Evolutionary conservation across 768 basidiomycete genomes (phyloP).

Genomic region (Rhizopogon vesiculosus): DNA sequence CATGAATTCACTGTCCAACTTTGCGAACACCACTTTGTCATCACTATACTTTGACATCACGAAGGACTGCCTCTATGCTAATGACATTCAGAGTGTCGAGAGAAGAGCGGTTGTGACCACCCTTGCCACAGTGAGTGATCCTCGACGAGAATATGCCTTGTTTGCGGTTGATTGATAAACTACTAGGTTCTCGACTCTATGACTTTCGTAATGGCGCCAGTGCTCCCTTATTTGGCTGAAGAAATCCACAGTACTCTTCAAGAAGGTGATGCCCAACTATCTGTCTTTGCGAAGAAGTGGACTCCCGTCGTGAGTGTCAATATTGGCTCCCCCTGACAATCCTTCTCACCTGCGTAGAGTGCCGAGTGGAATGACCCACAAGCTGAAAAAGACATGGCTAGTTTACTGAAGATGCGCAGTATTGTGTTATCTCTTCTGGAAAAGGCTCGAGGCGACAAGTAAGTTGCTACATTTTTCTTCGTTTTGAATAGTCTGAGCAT

Average conservation of each 20-base stretch:
- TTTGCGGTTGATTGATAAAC: neutral
- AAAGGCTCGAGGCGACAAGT: conserved; percentile 74
- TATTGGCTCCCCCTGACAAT: neutral
- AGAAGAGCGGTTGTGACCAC: conserved; percentile 69
- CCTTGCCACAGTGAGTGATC: conserved; percentile 53
- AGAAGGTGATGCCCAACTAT: conserved; percentile 27
- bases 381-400: conserved; percentile 59
- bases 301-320: conserved; percentile 48
- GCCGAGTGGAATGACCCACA: conserved; percentile 56
- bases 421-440: conserved; percentile 68
- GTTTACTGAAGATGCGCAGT: conserved; percentile 55
- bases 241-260: conserved; percentile 58
- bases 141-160: neutral
- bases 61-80: conserved; percentile 31
- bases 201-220: conserved; percentile 72
- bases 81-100: conserved; percentile 41
- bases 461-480: conserved; percentile 11
- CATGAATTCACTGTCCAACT: no score
- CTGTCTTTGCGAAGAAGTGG: conserved; percentile 77
- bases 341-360: conserved; percentile 30
- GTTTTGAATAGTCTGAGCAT: conserved; percentile 3
- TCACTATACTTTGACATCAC: no score
- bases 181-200: conserved; percentile 61
- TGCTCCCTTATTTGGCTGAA: conserved; percentile 88
- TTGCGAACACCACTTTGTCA: no score